These are phyloP conservation scores for Acer campestre DNA, from an alignment of 345 rosid genomes.

Conservation along the genomic window DNA sequence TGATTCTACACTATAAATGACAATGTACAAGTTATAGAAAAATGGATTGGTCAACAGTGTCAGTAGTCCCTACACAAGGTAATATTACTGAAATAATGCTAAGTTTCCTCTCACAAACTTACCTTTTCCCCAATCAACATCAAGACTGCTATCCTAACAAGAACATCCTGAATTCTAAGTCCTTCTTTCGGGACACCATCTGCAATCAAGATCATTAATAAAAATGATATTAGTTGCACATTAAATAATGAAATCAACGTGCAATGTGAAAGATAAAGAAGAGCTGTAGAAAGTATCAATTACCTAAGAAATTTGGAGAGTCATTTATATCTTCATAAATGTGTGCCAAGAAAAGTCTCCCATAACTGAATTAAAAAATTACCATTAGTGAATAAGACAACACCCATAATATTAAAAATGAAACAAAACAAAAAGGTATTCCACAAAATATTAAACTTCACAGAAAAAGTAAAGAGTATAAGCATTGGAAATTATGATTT, in stretches of 20 bases:
- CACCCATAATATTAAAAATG: slow-evolving; percentile 3
- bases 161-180: slow-evolving; percentile 86
- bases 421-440: background rate
- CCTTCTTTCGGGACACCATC: slow-evolving; percentile 99
- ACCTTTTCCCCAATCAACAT: slow-evolving; percentile 78
- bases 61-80: background rate
- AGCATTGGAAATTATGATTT: background rate
- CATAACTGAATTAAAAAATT: slow-evolving; percentile 57
- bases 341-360: slow-evolving; percentile 67
- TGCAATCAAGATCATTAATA: slow-evolving; percentile 39
- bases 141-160: slow-evolving; percentile 77
- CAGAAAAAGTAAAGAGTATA: background rate
- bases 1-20: background rate
- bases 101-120: slow-evolving; percentile 24
- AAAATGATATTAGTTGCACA: slow-evolving; percentile 17
- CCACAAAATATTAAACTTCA: background rate
- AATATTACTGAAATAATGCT: slow-evolving; percentile 8
- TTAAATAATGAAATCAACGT: background rate
- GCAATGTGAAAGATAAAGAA: slow-evolving; percentile 11
- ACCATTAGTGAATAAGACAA: slow-evolving; percentile 14
- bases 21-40: background rate
- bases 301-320: slow-evolving; percentile 74
- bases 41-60: background rate
- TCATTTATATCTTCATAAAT: slow-evolving; percentile 71
- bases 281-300: slow-evolving; percentile 26